Base-by-base conservation (phyloP, 805 yeast genomes). In the Starmerella khaoyaiensis region DNA sequence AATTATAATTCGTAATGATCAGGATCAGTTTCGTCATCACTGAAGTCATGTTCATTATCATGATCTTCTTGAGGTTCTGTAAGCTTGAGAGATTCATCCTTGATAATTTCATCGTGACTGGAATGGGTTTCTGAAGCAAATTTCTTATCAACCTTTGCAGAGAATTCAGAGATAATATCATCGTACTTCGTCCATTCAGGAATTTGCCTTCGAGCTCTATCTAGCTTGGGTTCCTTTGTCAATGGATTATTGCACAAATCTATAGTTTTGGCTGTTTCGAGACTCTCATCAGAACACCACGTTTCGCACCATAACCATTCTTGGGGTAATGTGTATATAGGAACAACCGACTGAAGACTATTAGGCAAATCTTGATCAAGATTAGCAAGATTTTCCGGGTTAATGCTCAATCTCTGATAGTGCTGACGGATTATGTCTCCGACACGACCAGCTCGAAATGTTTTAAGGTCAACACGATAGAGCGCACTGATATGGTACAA, bases 271-370 rank as follows among this genome's bases (percentile, higher is more conserved):
- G 94, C 94, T 0, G 61, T 59, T 37, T 54, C 55, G 40, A 77
- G 58, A 23, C 71, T 61, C 34, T 68, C 77, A 45, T 75, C 80
- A 21, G 74, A 65, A 56, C 94, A 80, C 94, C 94, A 82, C 0
- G 94, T 82, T 52, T 82, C 94, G 59, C 93, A 83, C 94, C 94
- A 83, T 26, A 81, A 61, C 93, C 93, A 82, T 31, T 80, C 86
- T 47, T 76, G 76, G 3, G 83, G 80, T 30, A 82, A 61, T 7
- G 90, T 76, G 50, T 63, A 69, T 15, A 83, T 83, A 34, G 76
- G 77, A 21, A 87, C 57, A 21, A 58, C 56, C 17, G 63, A 50
- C 57, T 90, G 97, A 48, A 86, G 48, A 52, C 81, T 80, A 57
- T 87, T 90, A n/a, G 95, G 84, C 43, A 87, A 66, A 54, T 90